Evolutionary conservation across 352 stramenopile genomes (phyloP), one percentile per base, ranked within the genome.

Genomic region (Phytophthora foliorum): DNA sequence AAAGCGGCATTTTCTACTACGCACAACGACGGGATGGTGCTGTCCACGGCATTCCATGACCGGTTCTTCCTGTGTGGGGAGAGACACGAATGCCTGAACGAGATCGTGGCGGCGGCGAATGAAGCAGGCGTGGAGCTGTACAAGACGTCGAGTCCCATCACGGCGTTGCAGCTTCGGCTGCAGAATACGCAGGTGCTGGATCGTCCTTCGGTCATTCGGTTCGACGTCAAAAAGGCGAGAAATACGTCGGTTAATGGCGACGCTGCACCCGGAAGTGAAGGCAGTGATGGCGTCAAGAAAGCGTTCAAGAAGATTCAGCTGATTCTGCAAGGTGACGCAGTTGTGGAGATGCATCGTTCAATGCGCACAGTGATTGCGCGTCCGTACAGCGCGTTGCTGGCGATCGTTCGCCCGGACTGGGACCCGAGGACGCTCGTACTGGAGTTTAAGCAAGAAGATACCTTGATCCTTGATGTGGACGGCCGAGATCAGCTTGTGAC

Each of bases 301-400:
- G 41, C 46, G 27, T 81, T 75, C 57, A 74, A 83, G 45, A 68
- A 77, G n/a, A 88, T 89, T 36, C 86, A 92, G 45, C 67, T 93
- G 22, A 85, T 93, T 38, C 57, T 93, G 51, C 82, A 92, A 57
- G 73, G 73, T n/a, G 69, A 79, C 19, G 74, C 69, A 17, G 25
- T 93, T 5, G 69, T 93, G 50, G 86, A 92, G 60, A 79, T 90
- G 56, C 86, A 91, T 41, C 75, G 75, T n/a, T 86, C 77, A 32
- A 76, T 81, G 63, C 77, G 81, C 53, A 82, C 71, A 7, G 80
- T 92, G 8, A 75, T 93, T 51, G 72, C 71, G 3, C 78, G 84
- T n/a, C 81, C 78, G 4, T 93, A 90, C 49, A 78, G 53, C 10
- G 72, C 80, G 44, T 53, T 93, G 21, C 38, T 88, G 19, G 68